These are phyloP conservation scores for Symmetrospora coprosmae DNA, from an alignment of 768 basidiomycete species.

Conservation along the genomic window DNA sequence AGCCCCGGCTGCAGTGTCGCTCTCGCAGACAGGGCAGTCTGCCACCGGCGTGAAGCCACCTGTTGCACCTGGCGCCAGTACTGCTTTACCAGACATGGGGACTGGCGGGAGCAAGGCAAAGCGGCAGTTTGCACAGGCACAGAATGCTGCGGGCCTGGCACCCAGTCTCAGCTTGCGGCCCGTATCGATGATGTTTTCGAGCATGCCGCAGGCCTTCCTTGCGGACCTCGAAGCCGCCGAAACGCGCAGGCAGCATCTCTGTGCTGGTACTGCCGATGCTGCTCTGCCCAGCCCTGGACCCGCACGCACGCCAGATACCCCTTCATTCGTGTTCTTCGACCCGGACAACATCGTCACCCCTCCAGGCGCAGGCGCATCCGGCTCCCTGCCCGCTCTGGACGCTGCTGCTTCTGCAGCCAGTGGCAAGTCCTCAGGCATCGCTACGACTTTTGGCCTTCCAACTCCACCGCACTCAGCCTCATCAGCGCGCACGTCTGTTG, in stretches of 20 bases:
- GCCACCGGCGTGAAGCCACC: no score
- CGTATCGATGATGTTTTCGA: constrained; percentile 16
- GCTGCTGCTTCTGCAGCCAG: not conserved
- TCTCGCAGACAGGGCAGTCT: no score
- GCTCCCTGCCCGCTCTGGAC: not conserved
- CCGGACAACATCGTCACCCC: not conserved
- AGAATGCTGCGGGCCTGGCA: no score
- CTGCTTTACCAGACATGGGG: no score
- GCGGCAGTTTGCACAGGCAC: no score
- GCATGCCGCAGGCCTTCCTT: constrained; percentile 9
- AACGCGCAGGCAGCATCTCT: not conserved
- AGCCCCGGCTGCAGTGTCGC: not conserved
- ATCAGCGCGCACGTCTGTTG: not conserved
- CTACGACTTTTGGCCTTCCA: constrained; percentile 1
- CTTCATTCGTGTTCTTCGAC: constrained; percentile 20
- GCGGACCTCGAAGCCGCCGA: not conserved
- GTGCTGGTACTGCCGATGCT: no score
- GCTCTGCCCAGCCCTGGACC: no score
- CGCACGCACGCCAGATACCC: constrained; percentile 9
- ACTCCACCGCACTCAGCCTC: constrained; percentile 19
- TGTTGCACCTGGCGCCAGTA: no score
- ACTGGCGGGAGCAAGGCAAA: no score
- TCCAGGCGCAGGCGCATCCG: not conserved
- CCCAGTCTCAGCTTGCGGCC: constrained; percentile 18
- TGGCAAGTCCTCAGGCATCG: no score